Percentiles rank a stretch among this genome's conserved stretches.
Conservation (phyloP, 2,329 filamentous ascomycete species). For the Fusarium continuum region DNA sequence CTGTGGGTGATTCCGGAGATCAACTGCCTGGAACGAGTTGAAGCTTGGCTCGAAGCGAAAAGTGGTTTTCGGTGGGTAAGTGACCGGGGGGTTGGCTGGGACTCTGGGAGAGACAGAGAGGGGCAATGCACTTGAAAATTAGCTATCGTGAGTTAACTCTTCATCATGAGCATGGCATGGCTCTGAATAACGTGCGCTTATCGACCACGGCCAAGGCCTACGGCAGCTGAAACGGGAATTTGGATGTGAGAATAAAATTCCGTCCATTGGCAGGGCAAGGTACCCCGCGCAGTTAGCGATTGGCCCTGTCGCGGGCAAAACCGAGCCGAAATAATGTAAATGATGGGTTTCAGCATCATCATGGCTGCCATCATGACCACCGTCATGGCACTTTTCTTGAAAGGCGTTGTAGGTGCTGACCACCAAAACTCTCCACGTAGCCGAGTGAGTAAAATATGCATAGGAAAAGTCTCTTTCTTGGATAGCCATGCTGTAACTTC, state of each 20-base stretch:
- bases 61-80: background rate
- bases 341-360: constrained; percentile 36
- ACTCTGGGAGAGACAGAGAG: background rate
- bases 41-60: constrained; percentile 11
- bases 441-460: constrained; percentile 11
- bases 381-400: background rate
- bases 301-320: constrained; percentile 8
- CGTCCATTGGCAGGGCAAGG: constrained; percentile 3
- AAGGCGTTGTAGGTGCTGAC: background rate
- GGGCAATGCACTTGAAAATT: background rate
- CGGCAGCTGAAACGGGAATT: constrained; percentile 21
- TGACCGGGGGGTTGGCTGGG: background rate
- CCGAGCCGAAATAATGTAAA: constrained; percentile 14
- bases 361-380: constrained; percentile 31
- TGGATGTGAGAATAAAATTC: background rate
- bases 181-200: constrained; percentile 5
- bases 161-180: background rate
- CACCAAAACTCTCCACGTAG: background rate
- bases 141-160: constrained; percentile 13
- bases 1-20: background rate
- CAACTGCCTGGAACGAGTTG: background rate
- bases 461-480: constrained; percentile 4
- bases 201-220: too few species aligned
- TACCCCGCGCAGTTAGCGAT: constrained; percentile 26
- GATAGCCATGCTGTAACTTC: background rate